Conservation (phyloP, 768 basidiomycete species). For the Boletus pseudo-olivaceus region DNA sequence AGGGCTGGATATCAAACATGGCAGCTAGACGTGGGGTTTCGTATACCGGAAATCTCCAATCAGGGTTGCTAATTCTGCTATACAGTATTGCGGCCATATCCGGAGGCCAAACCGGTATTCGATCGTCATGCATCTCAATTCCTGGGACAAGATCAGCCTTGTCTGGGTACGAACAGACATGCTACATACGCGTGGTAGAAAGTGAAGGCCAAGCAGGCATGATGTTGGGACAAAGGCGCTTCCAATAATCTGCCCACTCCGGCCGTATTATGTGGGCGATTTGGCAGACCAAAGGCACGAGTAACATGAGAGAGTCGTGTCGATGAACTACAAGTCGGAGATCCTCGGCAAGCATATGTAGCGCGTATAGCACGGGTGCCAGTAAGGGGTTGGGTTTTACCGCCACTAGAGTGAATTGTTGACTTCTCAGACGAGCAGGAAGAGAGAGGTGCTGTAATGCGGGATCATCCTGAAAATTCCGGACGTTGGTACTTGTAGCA, state of each 20-base stretch:
- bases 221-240: conserved; percentile 66
- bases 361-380: conserved; percentile 60
- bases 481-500: conserved; percentile 40
- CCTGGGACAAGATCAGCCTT: conserved; percentile 30
- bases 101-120: conserved; percentile 73
- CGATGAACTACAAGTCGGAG: conserved; percentile 55
- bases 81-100: conserved; percentile 69
- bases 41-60: conserved; percentile 55
- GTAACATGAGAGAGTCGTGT: conserved; percentile 50
- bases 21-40: conserved; percentile 45
- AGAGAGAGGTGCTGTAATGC: conserved; percentile 45
- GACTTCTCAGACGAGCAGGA: conserved; percentile 31
- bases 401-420: conserved; percentile 21
- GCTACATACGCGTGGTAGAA: conserved; percentile 27
- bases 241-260: conserved; percentile 95
- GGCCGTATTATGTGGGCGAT: conserved; percentile 62
- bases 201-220: conserved; percentile 58
- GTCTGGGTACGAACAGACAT: neutral
- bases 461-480: conserved; percentile 57
- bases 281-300: conserved; percentile 63
- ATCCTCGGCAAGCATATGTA: conserved; percentile 79
- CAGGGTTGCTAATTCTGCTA: conserved; percentile 56
- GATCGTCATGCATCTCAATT: conserved; percentile 54
- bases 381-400: conserved; percentile 43
- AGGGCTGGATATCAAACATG: conserved; percentile 48